These are phyloP conservation scores for Talaromyces marneffei DNA, from an alignment of 2,329 filamentous ascomycete genomes.

Conservation along the genomic window DNA sequence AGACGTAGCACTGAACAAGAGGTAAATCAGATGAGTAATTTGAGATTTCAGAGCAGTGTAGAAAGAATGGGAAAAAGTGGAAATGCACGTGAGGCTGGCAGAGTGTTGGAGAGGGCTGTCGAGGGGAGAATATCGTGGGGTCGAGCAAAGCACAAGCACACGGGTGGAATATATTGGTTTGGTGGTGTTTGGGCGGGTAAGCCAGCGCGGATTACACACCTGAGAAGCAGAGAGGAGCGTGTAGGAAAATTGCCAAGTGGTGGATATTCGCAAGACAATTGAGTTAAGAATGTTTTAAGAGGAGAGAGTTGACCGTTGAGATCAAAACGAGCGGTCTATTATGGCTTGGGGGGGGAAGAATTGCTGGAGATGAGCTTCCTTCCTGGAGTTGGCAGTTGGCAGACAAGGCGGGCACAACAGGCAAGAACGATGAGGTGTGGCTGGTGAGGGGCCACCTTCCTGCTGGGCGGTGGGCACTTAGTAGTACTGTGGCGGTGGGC, in stretches of 20 bases:
- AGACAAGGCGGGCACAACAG: slow-evolving; percentile 1
- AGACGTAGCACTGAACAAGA: slow-evolving; percentile 14
- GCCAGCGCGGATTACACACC: neutral
- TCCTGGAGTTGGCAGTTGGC: slow-evolving; percentile 4
- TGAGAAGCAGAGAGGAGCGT: neutral
- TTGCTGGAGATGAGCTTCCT: slow-evolving; percentile 14
- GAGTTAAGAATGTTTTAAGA: neutral
- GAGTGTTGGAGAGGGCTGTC: slow-evolving; percentile 27
- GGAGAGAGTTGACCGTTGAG: neutral
- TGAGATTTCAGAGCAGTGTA: neutral
- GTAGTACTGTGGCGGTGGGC: neutral
- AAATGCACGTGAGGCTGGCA: slow-evolving; percentile 24
- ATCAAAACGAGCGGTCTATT: slow-evolving; percentile 11
- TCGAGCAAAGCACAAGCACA: slow-evolving; percentile 8
- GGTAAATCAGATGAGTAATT: slow-evolving; percentile 14
- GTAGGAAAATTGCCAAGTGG: neutral
- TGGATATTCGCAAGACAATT: neutral
- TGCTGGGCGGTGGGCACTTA: neutral
- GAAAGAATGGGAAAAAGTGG: slow-evolving; percentile 7
- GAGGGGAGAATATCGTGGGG: slow-evolving; percentile 22
- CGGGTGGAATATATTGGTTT: slow-evolving; percentile 6
- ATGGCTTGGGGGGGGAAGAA: neutral
- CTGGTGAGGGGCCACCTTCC: slow-evolving; percentile 21
- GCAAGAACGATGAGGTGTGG: slow-evolving; percentile 19
- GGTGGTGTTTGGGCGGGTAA: slow-evolving; percentile 10